These are phyloP conservation scores for Neospermospora avenae DNA, from an alignment of 2,329 filamentous ascomycete species.

Conservation along the genomic window DNA sequence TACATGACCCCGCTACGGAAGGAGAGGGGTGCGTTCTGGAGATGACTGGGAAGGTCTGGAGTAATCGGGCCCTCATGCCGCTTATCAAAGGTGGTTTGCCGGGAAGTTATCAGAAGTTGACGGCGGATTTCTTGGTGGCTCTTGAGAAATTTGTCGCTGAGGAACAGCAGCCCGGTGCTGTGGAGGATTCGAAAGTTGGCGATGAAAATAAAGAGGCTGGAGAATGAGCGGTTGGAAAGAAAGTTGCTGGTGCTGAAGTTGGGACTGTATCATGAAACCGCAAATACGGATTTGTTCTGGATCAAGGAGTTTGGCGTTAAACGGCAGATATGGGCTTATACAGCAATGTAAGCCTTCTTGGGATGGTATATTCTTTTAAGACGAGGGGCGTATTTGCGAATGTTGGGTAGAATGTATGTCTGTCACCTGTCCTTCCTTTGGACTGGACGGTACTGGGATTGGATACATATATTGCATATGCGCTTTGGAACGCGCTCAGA, in stretches of 20 bases:
- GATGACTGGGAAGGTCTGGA: conserved; percentile 77
- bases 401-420: too few relatives aligned
- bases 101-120: conserved; percentile 67
- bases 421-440: too few relatives aligned
- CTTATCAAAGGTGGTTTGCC: conserved; percentile 82
- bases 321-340: too few relatives aligned
- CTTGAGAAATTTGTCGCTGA: conserved; percentile 36
- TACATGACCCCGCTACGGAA: conserved; percentile 64
- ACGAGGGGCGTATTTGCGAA: too few relatives aligned
- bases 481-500: too few relatives aligned
- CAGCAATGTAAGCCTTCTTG: too few relatives aligned
- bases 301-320: too few relatives aligned
- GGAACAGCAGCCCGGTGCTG: background rate
- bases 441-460: too few relatives aligned
- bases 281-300: background rate
- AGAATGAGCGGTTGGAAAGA: background rate
- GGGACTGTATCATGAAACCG: background rate
- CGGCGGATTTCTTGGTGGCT: conserved; percentile 55
- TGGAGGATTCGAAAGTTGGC: background rate
- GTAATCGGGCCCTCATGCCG: conserved; percentile 67
- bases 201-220: background rate
- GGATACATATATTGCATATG: too few relatives aligned
- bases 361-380: too few relatives aligned
- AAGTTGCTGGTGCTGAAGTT: background rate
- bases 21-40: conserved; percentile 74